These are phyloP conservation scores for Talaromyces sp. DNA, from an alignment of 2,329 filamentous ascomycete genomes.

Conservation along the genomic window DNA sequence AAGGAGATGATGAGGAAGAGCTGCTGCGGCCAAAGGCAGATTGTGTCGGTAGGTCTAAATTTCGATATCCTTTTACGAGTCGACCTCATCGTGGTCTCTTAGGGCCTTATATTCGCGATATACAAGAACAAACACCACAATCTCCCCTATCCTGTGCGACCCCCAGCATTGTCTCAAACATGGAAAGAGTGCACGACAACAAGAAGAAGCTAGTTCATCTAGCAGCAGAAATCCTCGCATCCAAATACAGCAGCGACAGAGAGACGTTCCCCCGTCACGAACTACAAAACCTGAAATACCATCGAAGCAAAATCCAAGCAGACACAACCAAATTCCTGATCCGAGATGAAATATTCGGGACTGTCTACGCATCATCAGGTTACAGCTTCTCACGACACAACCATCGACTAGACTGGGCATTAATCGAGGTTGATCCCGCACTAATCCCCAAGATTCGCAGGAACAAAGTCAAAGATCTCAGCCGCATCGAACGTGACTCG, in stretches of 20 bases:
- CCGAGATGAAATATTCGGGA: neutral
- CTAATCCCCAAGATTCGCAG: neutral
- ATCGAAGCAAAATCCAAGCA: neutral
- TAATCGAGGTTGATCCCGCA: conserved; percentile 5
- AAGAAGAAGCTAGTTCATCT: neutral
- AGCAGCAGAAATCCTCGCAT: conserved; percentile 5
- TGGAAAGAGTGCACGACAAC: neutral
- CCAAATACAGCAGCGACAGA: neutral
- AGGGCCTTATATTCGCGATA: neutral
- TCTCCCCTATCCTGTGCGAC: neutral
- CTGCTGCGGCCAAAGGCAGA: neutral
- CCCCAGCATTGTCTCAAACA: neutral
- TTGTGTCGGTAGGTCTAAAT: neutral
- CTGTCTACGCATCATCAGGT: conserved; percentile 12
- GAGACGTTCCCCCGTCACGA: neutral
- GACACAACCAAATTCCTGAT: neutral
- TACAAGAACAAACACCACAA: neutral
- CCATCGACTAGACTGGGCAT: conserved; percentile 16
- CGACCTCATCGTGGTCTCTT: neutral
- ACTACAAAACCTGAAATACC: neutral
- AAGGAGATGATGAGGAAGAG: neutral
- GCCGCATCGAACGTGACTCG: neutral
- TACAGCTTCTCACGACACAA: conserved; percentile 4
- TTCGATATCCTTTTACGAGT: too few species aligned
- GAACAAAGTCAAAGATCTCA: conserved; percentile 7